Evolutionary conservation across 1,139 yeast species (phyloP).

Genomic region (Geotrichum bryndzae): DNA sequence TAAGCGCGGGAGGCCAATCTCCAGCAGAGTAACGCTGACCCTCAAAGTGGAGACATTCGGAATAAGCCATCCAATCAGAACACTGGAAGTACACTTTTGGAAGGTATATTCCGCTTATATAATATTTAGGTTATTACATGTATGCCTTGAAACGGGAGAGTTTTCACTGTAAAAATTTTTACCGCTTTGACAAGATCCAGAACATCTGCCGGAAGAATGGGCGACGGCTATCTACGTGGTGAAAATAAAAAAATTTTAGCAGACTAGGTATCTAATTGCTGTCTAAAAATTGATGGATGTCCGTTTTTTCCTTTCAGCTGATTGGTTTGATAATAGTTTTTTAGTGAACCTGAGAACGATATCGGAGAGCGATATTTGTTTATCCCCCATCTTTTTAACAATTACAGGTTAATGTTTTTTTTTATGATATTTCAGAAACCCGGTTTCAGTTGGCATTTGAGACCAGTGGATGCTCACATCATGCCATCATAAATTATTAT

Average conservation of each 20-base stretch:
- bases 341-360: neutral
- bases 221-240: neutral
- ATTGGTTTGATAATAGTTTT: neutral
- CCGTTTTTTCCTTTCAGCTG: neutral
- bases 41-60: neutral
- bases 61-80: neutral
- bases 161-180: neutral
- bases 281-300: neutral
- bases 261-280: neutral
- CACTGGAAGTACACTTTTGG: neutral
- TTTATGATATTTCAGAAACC: neutral
- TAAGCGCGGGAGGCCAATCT: neutral
- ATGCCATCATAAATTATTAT: neutral
- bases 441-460: neutral
- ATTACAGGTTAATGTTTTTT: neutral
- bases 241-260: neutral
- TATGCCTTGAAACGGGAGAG: neutral
- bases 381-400: neutral
- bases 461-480: neutral
- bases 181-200: neutral
- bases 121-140: neutral
- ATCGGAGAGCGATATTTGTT: neutral
- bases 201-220: neutral
- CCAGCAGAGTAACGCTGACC: neutral
- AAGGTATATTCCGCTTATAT: neutral